phyloP scores from a whole-genome alignment of 2,329 filamentous ascomycete genomes.

The Phoma sp. region DNA sequence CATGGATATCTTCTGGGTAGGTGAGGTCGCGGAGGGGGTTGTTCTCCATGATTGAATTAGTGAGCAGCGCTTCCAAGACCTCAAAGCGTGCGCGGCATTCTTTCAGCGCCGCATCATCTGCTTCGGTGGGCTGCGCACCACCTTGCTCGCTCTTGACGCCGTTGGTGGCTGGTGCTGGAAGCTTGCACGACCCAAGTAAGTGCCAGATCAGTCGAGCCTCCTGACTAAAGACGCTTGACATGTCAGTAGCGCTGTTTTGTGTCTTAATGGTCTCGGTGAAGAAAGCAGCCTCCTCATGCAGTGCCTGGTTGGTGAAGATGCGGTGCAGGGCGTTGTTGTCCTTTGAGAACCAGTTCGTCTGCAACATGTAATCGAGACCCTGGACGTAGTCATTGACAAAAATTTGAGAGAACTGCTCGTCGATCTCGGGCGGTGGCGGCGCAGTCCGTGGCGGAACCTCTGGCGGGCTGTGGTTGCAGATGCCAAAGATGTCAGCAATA shows the following conservation, averaged over 20 bases:
- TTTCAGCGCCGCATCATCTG: slow-evolving; percentile 66
- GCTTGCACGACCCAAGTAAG: slow-evolving; percentile 60
- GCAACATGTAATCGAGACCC: slow-evolving; percentile 52
- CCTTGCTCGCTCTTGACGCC: slow-evolving; percentile 52
- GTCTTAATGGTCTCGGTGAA: slow-evolving; percentile 45
- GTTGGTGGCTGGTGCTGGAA: slow-evolving; percentile 41
- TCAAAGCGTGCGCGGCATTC: slow-evolving; percentile 71
- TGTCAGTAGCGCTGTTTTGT: slow-evolving; percentile 31
- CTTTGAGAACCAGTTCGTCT: slow-evolving; percentile 79
- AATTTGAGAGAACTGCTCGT: slow-evolving; percentile 42
- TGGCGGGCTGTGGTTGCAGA: slow-evolving; percentile 44
- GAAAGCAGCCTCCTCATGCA: slow-evolving; percentile 45
- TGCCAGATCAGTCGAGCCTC: slow-evolving; percentile 67
- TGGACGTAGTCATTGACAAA: slow-evolving; percentile 44
- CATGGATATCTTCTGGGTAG: slow-evolving; percentile 53
- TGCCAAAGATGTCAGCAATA: slow-evolving; percentile 43
- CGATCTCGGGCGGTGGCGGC: slow-evolving; percentile 36
- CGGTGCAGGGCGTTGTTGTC: slow-evolving; percentile 56
- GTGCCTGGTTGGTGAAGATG: slow-evolving; percentile 57
- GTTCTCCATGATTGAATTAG: slow-evolving; percentile 67
- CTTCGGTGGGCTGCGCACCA: slow-evolving; percentile 35
- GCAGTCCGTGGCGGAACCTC: slow-evolving; percentile 39
- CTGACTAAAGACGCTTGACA: slow-evolving; percentile 55
- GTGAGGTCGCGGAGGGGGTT: slow-evolving; percentile 63
- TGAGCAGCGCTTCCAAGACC: slow-evolving; percentile 77